Conservation (phyloP, 768 basidiomycete species). For the Lactarius sp. region DNA sequence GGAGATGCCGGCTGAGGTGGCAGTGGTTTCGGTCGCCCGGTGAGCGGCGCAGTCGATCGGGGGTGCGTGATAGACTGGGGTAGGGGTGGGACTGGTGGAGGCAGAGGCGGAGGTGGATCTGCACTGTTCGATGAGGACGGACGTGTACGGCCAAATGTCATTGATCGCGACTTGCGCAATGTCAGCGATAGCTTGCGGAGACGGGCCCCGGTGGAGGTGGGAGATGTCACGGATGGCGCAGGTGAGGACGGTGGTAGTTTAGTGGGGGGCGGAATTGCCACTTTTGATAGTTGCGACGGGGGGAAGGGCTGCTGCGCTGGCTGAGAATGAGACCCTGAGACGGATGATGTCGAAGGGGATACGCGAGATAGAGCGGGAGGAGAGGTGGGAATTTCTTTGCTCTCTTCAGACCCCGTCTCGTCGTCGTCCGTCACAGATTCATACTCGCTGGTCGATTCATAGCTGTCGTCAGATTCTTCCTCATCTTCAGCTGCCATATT, state of each 20-base stretch:
- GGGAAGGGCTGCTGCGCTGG: background rate
- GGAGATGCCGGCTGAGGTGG: constrained; percentile 31
- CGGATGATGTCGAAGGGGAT: constrained; percentile 2
- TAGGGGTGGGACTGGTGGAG: constrained; percentile 32
- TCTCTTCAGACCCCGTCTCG: constrained; percentile 22
- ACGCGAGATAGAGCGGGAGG: background rate
- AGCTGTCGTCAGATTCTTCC: constrained; percentile 44
- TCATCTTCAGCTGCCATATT: constrained; percentile 71
- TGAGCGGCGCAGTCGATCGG: constrained; percentile 28
- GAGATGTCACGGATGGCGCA: constrained; percentile 7
- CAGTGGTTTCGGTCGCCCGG: constrained; percentile 37
- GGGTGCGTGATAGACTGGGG: constrained; percentile 26
- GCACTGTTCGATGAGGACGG: constrained; percentile 23
- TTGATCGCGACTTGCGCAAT: constrained; percentile 44
- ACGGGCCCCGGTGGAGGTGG: constrained; percentile 16
- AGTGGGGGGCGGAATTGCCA: background rate
- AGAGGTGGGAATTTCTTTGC: constrained; percentile 15
- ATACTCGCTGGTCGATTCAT: constrained; percentile 36
- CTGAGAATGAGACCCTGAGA: background rate
- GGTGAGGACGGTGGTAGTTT: constrained; percentile 13
- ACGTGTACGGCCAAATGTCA: constrained; percentile 31
- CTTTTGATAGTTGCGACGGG: constrained; percentile 4
- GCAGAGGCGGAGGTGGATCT: constrained; percentile 38
- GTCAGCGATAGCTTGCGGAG: constrained; percentile 31
- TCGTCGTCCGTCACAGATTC: constrained; percentile 40